Evolutionary conservation across 345 rosid species (phyloP).

Genomic region (Citrus inodora): DNA sequence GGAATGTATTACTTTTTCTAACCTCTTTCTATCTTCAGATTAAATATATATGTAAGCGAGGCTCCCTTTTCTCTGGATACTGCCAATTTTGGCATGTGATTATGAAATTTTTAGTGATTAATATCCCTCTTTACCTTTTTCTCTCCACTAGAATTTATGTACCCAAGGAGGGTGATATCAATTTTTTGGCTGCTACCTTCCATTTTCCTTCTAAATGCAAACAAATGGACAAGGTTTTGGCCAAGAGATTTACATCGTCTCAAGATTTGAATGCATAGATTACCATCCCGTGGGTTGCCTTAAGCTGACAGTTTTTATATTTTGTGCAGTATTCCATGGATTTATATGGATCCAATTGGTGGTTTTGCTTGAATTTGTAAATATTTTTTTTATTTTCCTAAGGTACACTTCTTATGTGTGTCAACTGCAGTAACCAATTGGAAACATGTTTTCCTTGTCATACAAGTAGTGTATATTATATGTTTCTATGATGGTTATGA

Average conservation of each 20-base stretch:
- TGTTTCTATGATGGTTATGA: not conserved
- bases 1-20: not conserved
- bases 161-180: not conserved
- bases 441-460: slow-evolving; percentile 4
- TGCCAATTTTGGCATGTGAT: not conserved
- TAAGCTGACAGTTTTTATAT: not conserved
- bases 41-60: not conserved
- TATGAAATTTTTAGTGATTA: not conserved
- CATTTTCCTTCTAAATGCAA: not conserved
- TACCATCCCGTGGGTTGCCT: not conserved
- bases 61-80: not conserved
- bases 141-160: not conserved
- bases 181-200: not conserved
- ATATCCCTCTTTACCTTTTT: not conserved
- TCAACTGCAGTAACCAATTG: not conserved
- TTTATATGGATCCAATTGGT: not conserved
- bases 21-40: not conserved
- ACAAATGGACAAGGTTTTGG: not conserved
- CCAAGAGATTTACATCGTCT: not conserved
- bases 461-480: not conserved
- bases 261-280: not conserved
- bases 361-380: not conserved
- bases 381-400: not conserved
- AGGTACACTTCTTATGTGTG: not conserved
- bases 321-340: not conserved